A percentile compares a stretch with the other conserved stretches of the same genome.
Evolutionary conservation across 345 rosid species (phyloP).

Genomic region (Gossypium thurberi): DNA sequence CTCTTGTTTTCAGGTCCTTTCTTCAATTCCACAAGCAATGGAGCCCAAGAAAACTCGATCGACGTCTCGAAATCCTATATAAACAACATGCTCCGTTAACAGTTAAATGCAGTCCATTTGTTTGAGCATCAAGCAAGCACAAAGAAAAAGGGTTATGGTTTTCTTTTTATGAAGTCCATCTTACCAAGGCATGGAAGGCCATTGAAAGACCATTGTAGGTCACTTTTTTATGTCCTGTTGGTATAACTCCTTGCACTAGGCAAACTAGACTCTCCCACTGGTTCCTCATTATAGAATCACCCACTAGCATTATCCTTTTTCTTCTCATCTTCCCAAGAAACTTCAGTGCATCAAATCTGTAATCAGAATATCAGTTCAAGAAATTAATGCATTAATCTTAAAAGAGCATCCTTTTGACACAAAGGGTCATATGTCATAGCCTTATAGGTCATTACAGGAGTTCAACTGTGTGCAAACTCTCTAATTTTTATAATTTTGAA

Average conservation of each 20-base stretch:
- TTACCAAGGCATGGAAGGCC: constrained; percentile 84
- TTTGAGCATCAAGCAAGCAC: background rate
- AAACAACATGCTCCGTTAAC: constrained; percentile 2
- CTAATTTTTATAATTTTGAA: no score
- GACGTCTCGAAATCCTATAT: constrained; percentile 70
- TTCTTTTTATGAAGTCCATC: background rate
- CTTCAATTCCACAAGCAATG: constrained; percentile 76
- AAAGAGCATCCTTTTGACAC: background rate
- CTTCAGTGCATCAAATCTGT: constrained; percentile 79
- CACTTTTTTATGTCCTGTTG: constrained; percentile 57
- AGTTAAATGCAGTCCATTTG: background rate
- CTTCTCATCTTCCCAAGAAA: constrained; percentile 76
- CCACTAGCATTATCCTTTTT: constrained; percentile 84
- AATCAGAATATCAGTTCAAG: background rate
- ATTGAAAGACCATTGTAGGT: constrained; percentile 71
- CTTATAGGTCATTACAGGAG: no score
- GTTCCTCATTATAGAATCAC: constrained; percentile 96
- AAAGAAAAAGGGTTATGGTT: background rate
- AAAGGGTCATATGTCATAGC: no score
- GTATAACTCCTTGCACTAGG: constrained; percentile 79
- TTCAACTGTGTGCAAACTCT: no score
- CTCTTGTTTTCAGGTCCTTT: constrained; percentile 50
- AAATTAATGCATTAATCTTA: background rate
- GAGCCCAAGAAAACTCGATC: constrained; percentile 91
- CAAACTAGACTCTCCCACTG: constrained; percentile 98